Conservation (phyloP, 2,329 filamentous ascomycete genomes). For the Colletotrichum agaves region DNA sequence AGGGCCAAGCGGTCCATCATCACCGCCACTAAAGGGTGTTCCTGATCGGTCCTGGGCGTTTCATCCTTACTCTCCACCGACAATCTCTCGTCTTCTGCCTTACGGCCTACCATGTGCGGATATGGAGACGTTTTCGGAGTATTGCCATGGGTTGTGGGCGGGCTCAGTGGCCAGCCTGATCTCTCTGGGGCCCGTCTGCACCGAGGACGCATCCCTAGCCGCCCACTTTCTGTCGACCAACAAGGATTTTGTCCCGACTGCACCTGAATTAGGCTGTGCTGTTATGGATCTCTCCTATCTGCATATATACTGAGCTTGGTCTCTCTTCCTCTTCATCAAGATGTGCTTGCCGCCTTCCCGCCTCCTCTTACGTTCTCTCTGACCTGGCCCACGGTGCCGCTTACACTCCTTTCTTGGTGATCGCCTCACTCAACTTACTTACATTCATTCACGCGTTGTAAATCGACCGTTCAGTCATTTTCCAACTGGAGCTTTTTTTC, state of each 20-base stretch:
- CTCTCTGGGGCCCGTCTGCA: neutral
- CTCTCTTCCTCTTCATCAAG: neutral
- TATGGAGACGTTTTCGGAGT: constrained; percentile 1
- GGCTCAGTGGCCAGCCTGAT: constrained; percentile 3
- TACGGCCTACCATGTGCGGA: neutral
- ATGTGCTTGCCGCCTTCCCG: constrained; percentile 6
- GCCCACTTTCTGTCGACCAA: constrained; percentile 2
- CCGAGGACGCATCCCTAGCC: constrained; percentile 11
- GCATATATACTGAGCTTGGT: constrained; percentile 11
- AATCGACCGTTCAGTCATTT: constrained; percentile 9
- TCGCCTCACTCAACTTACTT: neutral
- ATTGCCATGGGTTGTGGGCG: constrained; percentile 13
- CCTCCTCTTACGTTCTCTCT: constrained; percentile 5
- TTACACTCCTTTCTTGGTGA: constrained; percentile 34
- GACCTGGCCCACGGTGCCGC: constrained; percentile 24
- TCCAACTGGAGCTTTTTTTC: neutral
- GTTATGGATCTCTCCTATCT: neutral
- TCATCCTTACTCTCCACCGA: constrained; percentile 26
- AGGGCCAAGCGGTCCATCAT: constrained; percentile 12
- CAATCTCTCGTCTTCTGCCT: constrained; percentile 10
- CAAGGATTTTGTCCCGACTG: neutral
- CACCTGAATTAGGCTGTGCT: neutral
- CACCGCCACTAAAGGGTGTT: constrained; percentile 14
- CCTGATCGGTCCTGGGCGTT: constrained; percentile 30
- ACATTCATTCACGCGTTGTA: constrained; percentile 13